phyloP scores from a whole-genome alignment of 2,329 filamentous ascomycete species.

The Lecanosticta acicola region DNA sequence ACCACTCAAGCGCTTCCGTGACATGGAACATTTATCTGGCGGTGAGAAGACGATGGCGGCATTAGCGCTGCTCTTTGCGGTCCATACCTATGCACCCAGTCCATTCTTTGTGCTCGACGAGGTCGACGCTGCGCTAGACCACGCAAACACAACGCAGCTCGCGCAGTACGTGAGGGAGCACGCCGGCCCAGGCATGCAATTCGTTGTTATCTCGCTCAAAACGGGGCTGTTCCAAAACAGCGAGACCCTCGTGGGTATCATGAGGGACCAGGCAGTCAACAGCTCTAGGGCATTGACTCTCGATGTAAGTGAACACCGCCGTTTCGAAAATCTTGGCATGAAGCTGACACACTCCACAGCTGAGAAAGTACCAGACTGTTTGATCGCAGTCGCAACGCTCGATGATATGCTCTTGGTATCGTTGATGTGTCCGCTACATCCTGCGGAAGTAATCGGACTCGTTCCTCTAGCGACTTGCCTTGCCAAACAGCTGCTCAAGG shows the following conservation, averaged over 20 bases:
- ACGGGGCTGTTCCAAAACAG: slow-evolving; percentile 93
- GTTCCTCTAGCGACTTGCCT: no score
- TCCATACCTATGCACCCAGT: slow-evolving; percentile 90
- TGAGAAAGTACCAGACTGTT: slow-evolving; percentile 15
- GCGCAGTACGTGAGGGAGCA: slow-evolving; percentile 95
- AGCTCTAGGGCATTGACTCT: slow-evolving; percentile 85
- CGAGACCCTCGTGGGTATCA: slow-evolving; percentile 91
- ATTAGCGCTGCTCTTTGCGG: slow-evolving; percentile 89
- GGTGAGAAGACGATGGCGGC: slow-evolving; percentile 99
- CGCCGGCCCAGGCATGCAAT: slow-evolving; percentile 95
- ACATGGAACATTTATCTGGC: slow-evolving; percentile 97
- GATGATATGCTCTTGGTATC: no score
- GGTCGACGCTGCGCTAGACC: slow-evolving; percentile 96
- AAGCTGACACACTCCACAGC: slow-evolving; percentile 5
- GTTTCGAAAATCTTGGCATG: background rate
- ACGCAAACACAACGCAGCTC: slow-evolving; percentile 92
- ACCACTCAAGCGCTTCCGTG: slow-evolving; percentile 92
- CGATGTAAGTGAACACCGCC: slow-evolving; percentile 65
- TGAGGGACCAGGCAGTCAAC: slow-evolving; percentile 89
- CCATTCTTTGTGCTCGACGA: slow-evolving; percentile 98
- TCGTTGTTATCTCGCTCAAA: slow-evolving; percentile 96
- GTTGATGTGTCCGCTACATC: no score
- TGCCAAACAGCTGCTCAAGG: no score
- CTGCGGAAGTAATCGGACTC: no score
- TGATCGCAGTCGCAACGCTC: no score